Evolutionary conservation across 495 filamentous ascomycete genomes (phyloP), one percentile per base, ranked within the genome.

Genomic region (Penicillium cataractarum): DNA sequence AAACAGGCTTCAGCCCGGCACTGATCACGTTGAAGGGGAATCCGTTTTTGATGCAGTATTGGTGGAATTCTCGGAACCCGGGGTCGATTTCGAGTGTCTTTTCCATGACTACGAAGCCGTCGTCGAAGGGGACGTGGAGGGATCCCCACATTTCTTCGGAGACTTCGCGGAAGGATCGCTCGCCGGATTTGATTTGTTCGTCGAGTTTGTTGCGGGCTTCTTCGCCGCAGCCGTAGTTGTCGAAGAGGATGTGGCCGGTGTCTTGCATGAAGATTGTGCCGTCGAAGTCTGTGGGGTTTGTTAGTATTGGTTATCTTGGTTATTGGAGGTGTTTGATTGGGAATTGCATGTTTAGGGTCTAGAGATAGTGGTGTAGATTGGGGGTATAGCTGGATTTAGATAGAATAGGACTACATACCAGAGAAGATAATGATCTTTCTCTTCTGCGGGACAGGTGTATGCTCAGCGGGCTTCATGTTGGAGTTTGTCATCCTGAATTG

Each of bases 181-280:
- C 82, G 59, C 89, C 89, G 10, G 78, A 80, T 57, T 88, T 84
- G 71, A 92, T 89, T 63, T 91, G 85, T 50, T 83, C 77, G 58
- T 91, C 89, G 26, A 91, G 83, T 44, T 82, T 71, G 53, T 84
- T 67, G 27, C 87, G 80, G 40, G 80, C 81, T 31, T 78, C 69
- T 6, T 74, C 71, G 58, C 88, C 88, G 74, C 88, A 90, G 60
- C 89, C 89, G 61, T 87, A 81, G 65, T 75, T 75, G 67, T 91
- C 87, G 74, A 91, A 88, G 42, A 92, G 82, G 69, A 91, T 84
- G 71, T 91, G 89, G 49, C 89, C 89, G 15, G 87, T 91, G 61
- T 91, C 89, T 83, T 92, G 87, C 82, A 90, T 87, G 78, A 88
- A 90, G 66, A 92, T 92, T 37, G 89, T 91, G 63, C 89, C 89